Base-by-base conservation (phyloP, 106 monocot genomes). In the Agapanthus africanus region DNA sequence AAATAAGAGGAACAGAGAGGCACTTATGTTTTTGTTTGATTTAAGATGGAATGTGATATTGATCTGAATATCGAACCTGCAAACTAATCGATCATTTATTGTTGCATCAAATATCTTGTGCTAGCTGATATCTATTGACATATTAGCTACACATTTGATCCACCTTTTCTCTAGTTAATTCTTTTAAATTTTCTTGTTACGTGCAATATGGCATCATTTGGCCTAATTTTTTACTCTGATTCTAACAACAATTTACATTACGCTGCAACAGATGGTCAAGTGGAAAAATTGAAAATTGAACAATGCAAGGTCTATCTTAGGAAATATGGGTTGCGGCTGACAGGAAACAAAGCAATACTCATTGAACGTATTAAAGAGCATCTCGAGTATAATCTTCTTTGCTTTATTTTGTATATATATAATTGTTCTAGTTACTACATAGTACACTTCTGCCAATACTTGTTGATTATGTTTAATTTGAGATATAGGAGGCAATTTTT, bases 301-400 rank as follows among this genome's bases (percentile, higher is more conserved):
- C 72, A 90, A 25, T 90, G 86, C 78, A 93, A 90, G 76, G 52
- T 80, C 35, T 93, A 93, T 71, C 60, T 93, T 51, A 90, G 86
- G 71, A 86, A 83, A 41, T 54, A 90, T 80, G 82, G 79, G 13
- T 39, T 93, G 59, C 90, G 90, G 76, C 57, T 84, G 35, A 84
- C 81, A 21, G 90, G 90, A 38, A 93, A 87, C 40, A 93, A 93
- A 69, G 71, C 60, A 15, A 64, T 80, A 37, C 78, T 93, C 16
- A 42, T 84, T n/a, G 75, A 41, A 0, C 78, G 86, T 35, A 84
- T 93, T 39, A 79, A 71, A 71, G 82, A 87, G 74, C 82, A 93
- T 70, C 59, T 77, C 18, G 81, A 84, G 93, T 93, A 83, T 32
- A 67, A 44, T 27, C 33, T 7, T 63, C 0, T 59, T 47, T 1